Percentiles rank a stretch among this genome's conserved stretches.
Conservation (phyloP, 768 basidiomycete genomes). For the Amanita muscaria region DNA sequence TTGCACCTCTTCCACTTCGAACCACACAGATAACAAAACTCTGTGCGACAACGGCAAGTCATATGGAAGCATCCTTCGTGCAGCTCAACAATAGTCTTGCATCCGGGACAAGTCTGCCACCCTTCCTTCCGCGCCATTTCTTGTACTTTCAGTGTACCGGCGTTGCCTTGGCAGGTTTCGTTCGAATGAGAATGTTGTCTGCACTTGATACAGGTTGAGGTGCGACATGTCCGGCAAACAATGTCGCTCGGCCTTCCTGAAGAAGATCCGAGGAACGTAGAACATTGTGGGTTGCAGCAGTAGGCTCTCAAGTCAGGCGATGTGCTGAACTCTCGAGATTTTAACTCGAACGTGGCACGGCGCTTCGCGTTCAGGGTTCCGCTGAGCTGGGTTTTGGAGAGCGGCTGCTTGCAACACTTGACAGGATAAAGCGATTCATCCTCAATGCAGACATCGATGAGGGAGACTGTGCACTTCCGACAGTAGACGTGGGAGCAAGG, state of each 20-base stretch:
- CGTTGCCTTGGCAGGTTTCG: constrained; percentile 19
- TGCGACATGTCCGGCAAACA: not conserved
- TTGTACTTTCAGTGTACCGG: constrained; percentile 21
- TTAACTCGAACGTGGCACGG: constrained; percentile 10
- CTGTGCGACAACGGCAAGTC: constrained; percentile 44
- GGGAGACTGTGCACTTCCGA: constrained; percentile 10
- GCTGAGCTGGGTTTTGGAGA: constrained; percentile 4
- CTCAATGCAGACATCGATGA: constrained; percentile 12
- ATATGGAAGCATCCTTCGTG: constrained; percentile 55
- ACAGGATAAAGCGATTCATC: constrained; percentile 16
- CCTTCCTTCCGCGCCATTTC: constrained; percentile 34
- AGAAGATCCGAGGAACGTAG: constrained; percentile 2
- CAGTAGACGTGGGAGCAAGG: constrained; percentile 15
- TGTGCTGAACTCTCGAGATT: constrained; percentile 13
- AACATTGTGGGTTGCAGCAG: constrained; percentile 13
- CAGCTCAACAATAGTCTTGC: constrained; percentile 50
- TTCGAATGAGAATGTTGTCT: constrained; percentile 36
- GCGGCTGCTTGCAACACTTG: constrained; percentile 15
- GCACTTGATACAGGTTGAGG: constrained; percentile 22
- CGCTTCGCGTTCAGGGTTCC: constrained; percentile 4
- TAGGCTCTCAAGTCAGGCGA: constrained; percentile 13
- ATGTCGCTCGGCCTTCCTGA: not conserved
- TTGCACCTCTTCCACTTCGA: constrained; percentile 51
- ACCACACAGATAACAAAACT: constrained; percentile 64
- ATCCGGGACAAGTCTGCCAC: constrained; percentile 62